phyloP scores from a whole-genome alignment of 192 early-diverging fungal species.

The Entophlyctis luteolus region DNA sequence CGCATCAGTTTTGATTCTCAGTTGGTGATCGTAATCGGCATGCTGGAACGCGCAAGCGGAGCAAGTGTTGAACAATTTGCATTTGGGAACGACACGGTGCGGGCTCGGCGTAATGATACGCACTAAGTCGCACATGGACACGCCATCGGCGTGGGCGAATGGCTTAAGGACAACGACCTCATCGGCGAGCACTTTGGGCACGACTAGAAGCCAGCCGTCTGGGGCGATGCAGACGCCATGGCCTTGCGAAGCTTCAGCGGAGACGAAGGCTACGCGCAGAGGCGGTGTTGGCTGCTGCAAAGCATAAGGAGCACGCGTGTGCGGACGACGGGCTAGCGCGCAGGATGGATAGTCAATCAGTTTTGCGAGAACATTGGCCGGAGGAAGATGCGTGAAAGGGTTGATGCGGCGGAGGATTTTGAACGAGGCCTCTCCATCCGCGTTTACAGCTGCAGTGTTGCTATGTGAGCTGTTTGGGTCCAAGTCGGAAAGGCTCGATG shows the following conservation, averaged over 20 bases:
- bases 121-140: slow-evolving; percentile 29
- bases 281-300: no score
- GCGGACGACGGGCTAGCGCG: no score
- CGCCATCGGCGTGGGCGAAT: not conserved
- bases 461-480: no score
- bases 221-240: not conserved
- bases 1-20: slow-evolving; percentile 52
- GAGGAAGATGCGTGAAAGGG: no score
- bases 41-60: slow-evolving; percentile 66
- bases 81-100: slow-evolving; percentile 43
- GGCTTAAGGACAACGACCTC: not conserved
- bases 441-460: no score
- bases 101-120: slow-evolving; percentile 4
- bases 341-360: no score
- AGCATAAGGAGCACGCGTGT: no score
- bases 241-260: not conserved
- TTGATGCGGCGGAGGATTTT: no score
- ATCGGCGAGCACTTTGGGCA: not conserved
- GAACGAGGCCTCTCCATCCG: no score
- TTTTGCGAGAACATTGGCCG: no score
- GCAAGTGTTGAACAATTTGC: slow-evolving; percentile 59
- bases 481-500: no score
- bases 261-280: not conserved
- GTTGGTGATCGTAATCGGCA: slow-evolving; percentile 54
- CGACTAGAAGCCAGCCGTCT: not conserved